Conservation (phyloP, 225 moss, liverwort and hornwort species). For the Polytrichum formosum region DNA sequence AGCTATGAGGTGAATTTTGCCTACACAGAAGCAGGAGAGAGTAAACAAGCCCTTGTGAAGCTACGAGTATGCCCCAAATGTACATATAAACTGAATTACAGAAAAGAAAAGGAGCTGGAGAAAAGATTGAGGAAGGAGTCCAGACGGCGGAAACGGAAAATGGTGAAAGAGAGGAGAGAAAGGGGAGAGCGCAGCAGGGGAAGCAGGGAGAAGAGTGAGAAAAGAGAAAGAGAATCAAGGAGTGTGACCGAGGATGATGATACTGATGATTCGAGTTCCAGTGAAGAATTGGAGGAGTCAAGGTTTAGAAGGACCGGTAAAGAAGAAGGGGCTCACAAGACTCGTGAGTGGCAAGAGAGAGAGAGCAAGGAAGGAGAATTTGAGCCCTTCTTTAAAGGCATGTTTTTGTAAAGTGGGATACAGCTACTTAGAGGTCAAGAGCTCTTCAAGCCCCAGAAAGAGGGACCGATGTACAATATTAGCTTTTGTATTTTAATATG, state of each 20-base stretch:
- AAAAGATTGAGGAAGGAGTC: slow-evolving; percentile 54
- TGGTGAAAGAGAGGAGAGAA: slow-evolving; percentile 22
- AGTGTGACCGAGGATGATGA: slow-evolving; percentile 31
- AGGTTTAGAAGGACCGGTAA: slow-evolving; percentile 29
- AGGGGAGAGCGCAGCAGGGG: slow-evolving; percentile 26
- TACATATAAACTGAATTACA: slow-evolving; percentile 85
- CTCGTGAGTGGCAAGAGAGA: slow-evolving; percentile 16
- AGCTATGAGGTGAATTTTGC: slow-evolving; percentile 99
- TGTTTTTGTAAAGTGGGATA: slow-evolving; percentile 60
- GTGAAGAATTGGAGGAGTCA: slow-evolving; percentile 25
- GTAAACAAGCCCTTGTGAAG: slow-evolving; percentile 92
- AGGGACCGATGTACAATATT: too few relatives aligned
- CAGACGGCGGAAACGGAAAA: slow-evolving; percentile 48
- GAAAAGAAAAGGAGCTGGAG: slow-evolving; percentile 81
- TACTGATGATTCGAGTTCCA: slow-evolving; percentile 27
- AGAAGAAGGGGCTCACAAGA: slow-evolving; percentile 5
- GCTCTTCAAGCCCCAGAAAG: too few relatives aligned
- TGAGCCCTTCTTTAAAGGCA: slow-evolving; percentile 82
- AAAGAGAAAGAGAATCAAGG: background rate
- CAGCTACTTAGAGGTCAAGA: background rate
- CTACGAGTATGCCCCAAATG: slow-evolving; percentile 89
- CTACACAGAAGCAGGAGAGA: slow-evolving; percentile 88
- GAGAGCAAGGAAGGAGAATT: slow-evolving; percentile 63
- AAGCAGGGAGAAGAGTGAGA: slow-evolving; percentile 24
- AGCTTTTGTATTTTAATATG: too few relatives aligned